Evolutionary conservation across 2,329 filamentous ascomycete species (phyloP).

Genomic region (Clonostachys rhizophaga): DNA sequence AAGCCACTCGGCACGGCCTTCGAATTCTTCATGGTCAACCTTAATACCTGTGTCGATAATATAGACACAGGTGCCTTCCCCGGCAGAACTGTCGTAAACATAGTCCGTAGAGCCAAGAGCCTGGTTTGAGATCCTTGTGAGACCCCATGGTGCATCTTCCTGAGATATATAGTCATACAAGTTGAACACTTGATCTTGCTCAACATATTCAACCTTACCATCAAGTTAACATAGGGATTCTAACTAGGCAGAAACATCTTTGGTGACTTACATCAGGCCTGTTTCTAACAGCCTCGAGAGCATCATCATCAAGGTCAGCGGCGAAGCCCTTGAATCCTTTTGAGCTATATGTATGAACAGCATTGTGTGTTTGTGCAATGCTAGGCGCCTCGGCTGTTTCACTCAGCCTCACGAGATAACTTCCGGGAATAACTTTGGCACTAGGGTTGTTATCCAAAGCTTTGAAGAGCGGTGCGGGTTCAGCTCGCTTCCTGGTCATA

Average conservation of each 20-base stretch:
- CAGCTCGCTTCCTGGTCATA: too few species aligned
- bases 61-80: constrained; percentile 28
- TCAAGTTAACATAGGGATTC: background rate
- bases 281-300: constrained; percentile 9
- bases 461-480: too few species aligned
- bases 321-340: constrained; percentile 12
- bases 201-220: constrained; percentile 18
- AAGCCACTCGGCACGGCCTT: constrained; percentile 13
- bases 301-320: constrained; percentile 7
- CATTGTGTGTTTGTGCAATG: constrained; percentile 4
- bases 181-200: constrained; percentile 20
- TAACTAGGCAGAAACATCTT: background rate
- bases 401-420: background rate
- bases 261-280: constrained; percentile 8
- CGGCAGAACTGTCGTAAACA: constrained; percentile 23
- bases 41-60: constrained; percentile 34
- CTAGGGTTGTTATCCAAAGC: too few species aligned
- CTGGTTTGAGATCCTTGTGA: constrained; percentile 10
- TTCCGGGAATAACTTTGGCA: background rate
- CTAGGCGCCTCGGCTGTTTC: constrained; percentile 1
- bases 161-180: constrained; percentile 12
- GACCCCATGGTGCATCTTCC: constrained; percentile 15
- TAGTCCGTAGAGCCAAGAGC: constrained; percentile 13
- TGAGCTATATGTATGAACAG: constrained; percentile 9
- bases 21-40: constrained; percentile 11